A percentile compares a stretch with the other conserved stretches of the same genome.
Conservation (phyloP, 805 yeast species). For the Maudiozyma turicensis region DNA sequence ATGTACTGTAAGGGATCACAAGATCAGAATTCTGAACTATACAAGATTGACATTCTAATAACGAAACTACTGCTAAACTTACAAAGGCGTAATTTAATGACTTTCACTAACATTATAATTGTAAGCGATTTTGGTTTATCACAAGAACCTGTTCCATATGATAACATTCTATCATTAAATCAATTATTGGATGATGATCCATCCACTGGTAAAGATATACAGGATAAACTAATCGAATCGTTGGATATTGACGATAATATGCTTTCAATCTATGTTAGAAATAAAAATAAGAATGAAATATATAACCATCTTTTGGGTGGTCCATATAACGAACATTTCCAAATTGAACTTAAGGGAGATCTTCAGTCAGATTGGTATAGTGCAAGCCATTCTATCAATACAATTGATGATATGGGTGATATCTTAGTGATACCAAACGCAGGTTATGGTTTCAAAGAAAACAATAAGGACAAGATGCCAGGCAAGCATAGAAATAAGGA, state of each 20-base stretch:
- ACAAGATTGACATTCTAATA: constrained; percentile 57
- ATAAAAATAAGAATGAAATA: constrained; percentile 29
- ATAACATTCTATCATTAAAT: not conserved
- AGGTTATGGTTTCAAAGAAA: not conserved
- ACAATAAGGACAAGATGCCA: not conserved
- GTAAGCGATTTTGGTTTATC: constrained; percentile 88
- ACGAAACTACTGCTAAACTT: constrained; percentile 41
- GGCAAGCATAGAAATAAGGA: not conserved
- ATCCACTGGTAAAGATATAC: not conserved
- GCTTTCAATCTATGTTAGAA: constrained; percentile 7
- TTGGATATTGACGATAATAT: constrained; percentile 11
- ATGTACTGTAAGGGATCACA: constrained; percentile 42
- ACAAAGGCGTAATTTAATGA: constrained; percentile 43
- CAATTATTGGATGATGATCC: not conserved
- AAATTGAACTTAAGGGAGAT: not conserved
- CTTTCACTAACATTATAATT: constrained; percentile 62
- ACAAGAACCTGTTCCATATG: not conserved
- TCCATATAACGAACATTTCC: not conserved
- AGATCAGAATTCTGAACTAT: constrained; percentile 30
- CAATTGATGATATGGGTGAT: not conserved
- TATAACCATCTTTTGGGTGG: constrained; percentile 32
- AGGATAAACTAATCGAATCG: not conserved
- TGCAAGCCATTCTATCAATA: not conserved
- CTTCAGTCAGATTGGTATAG: not conserved
- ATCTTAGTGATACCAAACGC: not conserved